Evolutionary conservation across 2,329 filamentous ascomycete species (phyloP).

Genomic region (Simplicillium aogashimaense): DNA sequence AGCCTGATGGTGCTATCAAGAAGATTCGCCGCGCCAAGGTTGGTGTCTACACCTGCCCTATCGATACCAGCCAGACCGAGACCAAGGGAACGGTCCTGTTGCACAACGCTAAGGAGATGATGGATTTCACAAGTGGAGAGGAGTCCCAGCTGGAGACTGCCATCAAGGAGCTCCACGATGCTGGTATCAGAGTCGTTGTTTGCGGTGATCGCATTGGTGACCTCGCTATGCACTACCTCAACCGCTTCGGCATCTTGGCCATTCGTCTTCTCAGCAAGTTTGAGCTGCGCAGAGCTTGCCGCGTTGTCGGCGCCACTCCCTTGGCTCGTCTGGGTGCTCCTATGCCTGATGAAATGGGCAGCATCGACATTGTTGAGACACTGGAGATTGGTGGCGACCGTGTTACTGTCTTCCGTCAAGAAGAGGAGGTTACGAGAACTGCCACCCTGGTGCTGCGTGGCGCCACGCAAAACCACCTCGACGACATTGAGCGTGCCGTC

Average conservation of each 20-base stretch:
- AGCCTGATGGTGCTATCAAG: constrained; percentile 87
- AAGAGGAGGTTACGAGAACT: constrained; percentile 83
- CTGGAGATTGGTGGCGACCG: constrained; percentile 96
- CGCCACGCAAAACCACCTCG: constrained; percentile 94
- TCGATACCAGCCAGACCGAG: constrained; percentile 93
- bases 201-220: constrained; percentile 93
- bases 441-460: constrained; percentile 90
- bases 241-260: constrained; percentile 90
- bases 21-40: constrained; percentile 91
- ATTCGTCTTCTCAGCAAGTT: constrained; percentile 98
- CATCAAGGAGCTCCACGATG: constrained; percentile 94
- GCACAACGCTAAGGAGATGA: constrained; percentile 97
- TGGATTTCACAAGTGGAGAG: constrained; percentile 96
- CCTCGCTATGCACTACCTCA: constrained; percentile 92
- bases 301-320: constrained; percentile 94
- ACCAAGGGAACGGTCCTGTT: constrained; percentile 96
- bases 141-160: constrained; percentile 81
- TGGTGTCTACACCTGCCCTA: constrained; percentile 89
- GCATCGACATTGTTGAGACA: constrained; percentile 89
- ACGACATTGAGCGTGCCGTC: constrained; percentile 92
- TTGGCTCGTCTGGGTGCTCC: constrained; percentile 89
- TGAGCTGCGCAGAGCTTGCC: constrained; percentile 86
- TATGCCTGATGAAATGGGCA: constrained; percentile 99
- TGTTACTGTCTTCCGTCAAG: constrained; percentile 96
- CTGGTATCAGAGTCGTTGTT: constrained; percentile 82